Base-by-base conservation (phyloP, 106 monocot genomes). In the Amphibolis antarctica region DNA sequence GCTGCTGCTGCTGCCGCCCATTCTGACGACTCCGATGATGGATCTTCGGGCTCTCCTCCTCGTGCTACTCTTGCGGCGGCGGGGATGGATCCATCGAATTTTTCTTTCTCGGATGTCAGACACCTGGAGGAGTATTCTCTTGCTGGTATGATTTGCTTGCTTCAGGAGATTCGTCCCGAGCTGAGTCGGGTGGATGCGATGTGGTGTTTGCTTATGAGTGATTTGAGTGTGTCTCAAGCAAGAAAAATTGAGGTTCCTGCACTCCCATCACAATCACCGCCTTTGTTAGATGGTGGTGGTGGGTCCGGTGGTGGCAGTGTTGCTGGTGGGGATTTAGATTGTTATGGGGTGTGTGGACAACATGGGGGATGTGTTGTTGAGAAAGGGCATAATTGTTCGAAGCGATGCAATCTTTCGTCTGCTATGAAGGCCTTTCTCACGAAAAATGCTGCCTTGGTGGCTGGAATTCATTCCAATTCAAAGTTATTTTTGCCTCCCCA, bases 201-300 rank as follows among this genome's bases (percentile, higher is more conserved):
- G 82, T 98, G 90, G 96, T 98, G 96, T 63, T 78, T 98, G 31
- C 75, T 98, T 29, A 82, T 87, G 82, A 67, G 82, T 59, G 87
- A 85, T 20, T 78, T 98, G 24, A 81, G 85, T 50, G 75, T 86
- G 14, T 61, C 58, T 19, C 75, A 75, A 0, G 87, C 86, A 20
- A 79, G 59, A 44, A 36, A 77, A 15, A 67, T 87, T 21, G 82
- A 82, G 14, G 60, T 88, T 65, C 84, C 88, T 9, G 45, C 67
- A 18, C 47, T 65, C 14, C 51, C 51, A 3, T 28, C 65, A 3
- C 25, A 25, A n/a, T 10, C 10, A 7, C 42, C 15, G 11, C 10
- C 52, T 1, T 9, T 24, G 20, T 28, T 19, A 11, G 50, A 30
- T 29, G 50, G 5, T 25, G 44, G 23, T 15, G 26, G 28, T 10